These are phyloP conservation scores for Stachybotrys echinatus DNA, from an alignment of 2,329 filamentous ascomycete genomes.

Conservation along the genomic window DNA sequence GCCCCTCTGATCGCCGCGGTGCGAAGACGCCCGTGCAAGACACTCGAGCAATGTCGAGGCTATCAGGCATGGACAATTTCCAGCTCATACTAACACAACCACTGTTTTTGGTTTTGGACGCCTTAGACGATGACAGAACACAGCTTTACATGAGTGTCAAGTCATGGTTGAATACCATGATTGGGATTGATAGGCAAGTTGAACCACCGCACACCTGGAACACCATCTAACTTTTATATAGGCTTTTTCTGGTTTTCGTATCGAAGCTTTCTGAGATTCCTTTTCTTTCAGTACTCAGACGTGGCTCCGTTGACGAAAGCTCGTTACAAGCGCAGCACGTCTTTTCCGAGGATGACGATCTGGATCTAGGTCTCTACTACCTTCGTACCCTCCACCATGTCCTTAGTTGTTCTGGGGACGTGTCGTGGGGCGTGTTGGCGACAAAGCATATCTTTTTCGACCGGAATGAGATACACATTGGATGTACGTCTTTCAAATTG, in stretches of 20 bases:
- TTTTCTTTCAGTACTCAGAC: constrained; percentile 34
- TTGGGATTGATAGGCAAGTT: constrained; percentile 57
- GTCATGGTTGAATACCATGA: constrained; percentile 69
- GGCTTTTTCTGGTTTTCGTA: constrained; percentile 57
- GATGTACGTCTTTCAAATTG: constrained; percentile 38
- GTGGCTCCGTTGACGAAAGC: constrained; percentile 9
- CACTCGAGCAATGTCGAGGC: constrained; percentile 29
- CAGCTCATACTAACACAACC: constrained; percentile 75
- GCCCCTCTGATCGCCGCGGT: constrained; percentile 44
- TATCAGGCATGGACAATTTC: constrained; percentile 56
- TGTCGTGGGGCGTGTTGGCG: constrained; percentile 65
- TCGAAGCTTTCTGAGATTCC: constrained; percentile 50
- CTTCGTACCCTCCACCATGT: constrained; percentile 70
- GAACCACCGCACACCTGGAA: neutral
- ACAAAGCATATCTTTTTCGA: constrained; percentile 41
- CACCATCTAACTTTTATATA: constrained; percentile 19
- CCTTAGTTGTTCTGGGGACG: constrained; percentile 59
- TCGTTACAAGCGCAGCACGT: constrained; percentile 5
- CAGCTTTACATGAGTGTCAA: constrained; percentile 73
- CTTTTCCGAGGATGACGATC: constrained; percentile 56
- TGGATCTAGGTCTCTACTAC: constrained; percentile 74
- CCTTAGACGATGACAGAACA: constrained; percentile 64
- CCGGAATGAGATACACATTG: constrained; percentile 26
- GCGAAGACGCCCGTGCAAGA: constrained; percentile 37
- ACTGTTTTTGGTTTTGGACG: constrained; percentile 75